phyloP scores from a whole-genome alignment of 2,329 filamentous ascomycete genomes.

The Lecanicillium sp. region DNA sequence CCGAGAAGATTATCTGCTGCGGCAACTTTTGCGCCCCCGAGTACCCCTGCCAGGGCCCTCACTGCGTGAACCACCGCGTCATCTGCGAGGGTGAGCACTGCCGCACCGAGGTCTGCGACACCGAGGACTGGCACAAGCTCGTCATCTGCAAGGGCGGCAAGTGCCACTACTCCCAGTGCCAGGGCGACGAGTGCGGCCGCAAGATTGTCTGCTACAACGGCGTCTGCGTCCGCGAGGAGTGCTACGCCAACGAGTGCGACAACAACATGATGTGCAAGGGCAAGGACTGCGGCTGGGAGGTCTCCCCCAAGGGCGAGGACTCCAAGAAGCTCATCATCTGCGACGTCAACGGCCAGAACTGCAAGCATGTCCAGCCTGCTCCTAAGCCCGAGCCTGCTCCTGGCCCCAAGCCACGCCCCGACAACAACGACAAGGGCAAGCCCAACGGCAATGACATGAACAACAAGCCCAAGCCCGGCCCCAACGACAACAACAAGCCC shows the following conservation, averaged over 20 bases:
- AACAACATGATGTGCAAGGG: conserved; percentile 8
- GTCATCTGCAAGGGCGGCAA: conserved; percentile 11
- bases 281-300: conserved; percentile 7
- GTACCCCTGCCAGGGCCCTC: conserved; percentile 17
- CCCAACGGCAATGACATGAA: too few species aligned
- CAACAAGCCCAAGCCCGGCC: too few species aligned
- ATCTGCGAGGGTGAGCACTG: conserved; percentile 11
- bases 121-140: conserved; percentile 9
- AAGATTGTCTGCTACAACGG: conserved; percentile 7
- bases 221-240: not conserved
- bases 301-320: conserved; percentile 5
- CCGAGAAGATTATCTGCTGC: conserved; percentile 20
- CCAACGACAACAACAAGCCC: too few species aligned
- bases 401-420: too few species aligned
- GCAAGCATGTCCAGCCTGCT: not conserved
- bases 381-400: too few species aligned
- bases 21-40: conserved; percentile 21
- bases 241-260: conserved; percentile 5
- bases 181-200: conserved; percentile 7
- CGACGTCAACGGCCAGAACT: conserved; percentile 7
- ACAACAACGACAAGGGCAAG: too few species aligned
- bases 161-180: conserved; percentile 11
- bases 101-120: conserved; percentile 8
- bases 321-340: conserved; percentile 10
- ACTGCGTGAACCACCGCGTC: conserved; percentile 11